These are phyloP conservation scores for Coniochaeta sp. DNA, from an alignment of 2,329 filamentous ascomycete genomes.

Conservation along the genomic window DNA sequence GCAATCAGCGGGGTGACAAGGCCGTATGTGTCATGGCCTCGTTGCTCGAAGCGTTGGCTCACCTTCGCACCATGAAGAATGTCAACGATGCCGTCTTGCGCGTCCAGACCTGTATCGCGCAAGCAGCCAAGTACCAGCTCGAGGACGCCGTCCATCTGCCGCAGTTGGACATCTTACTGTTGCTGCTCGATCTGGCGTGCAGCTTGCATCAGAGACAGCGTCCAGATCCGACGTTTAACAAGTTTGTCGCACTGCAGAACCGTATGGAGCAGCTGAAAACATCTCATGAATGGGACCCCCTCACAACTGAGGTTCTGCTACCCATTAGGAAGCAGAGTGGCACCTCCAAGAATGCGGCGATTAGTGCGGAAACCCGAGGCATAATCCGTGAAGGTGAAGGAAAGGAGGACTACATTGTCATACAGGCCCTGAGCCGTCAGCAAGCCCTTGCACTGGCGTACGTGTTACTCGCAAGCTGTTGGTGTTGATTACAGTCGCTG, in stretches of 20 bases:
- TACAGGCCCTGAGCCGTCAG: constrained; percentile 54
- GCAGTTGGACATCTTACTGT: constrained; percentile 58
- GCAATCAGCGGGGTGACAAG: constrained; percentile 52
- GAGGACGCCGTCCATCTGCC: constrained; percentile 56
- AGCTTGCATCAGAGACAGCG: constrained; percentile 56
- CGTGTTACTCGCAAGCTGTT: constrained; percentile 18
- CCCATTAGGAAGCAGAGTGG: constrained; percentile 47
- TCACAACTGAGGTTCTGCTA: constrained; percentile 43
- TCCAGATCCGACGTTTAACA: constrained; percentile 46
- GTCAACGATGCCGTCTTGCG: constrained; percentile 54
- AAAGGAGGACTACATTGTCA: constrained; percentile 46
- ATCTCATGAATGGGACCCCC: constrained; percentile 35
- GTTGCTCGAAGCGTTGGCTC: constrained; percentile 61
- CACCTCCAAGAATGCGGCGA: constrained; percentile 31
- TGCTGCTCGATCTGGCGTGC: constrained; percentile 64
- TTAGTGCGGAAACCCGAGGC: constrained; percentile 50
- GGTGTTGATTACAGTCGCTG: constrained; percentile 1
- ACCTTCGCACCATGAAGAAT: constrained; percentile 56
- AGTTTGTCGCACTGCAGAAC: constrained; percentile 55
- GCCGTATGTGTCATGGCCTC: constrained; percentile 60
- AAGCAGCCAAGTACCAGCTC: constrained; percentile 64
- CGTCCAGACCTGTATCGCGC: constrained; percentile 67
- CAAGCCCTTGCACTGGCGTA: constrained; percentile 51
- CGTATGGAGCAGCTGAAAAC: constrained; percentile 50
- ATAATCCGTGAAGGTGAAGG: constrained; percentile 44